phyloP scores from a whole-genome alignment of 163 green algal species.

The Scenedesmus sp. region DNA sequence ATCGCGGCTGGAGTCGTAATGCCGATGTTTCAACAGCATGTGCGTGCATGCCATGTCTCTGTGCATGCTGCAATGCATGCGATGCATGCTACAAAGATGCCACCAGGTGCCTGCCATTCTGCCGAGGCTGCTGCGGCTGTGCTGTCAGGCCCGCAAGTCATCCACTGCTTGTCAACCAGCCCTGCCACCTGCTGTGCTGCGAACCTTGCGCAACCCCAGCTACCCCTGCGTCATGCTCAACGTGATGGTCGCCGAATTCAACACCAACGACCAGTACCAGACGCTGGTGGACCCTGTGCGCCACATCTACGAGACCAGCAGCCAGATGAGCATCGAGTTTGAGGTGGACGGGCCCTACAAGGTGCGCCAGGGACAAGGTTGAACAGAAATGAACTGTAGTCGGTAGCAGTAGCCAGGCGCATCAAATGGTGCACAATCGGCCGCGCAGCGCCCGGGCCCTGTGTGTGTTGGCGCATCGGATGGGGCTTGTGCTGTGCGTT shows the following conservation, averaged over 20 bases:
- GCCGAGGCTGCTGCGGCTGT: too few species aligned
- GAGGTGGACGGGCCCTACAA: slow-evolving; percentile 97
- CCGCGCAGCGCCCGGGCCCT: too few species aligned
- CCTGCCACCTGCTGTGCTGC: background rate
- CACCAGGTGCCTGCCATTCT: background rate
- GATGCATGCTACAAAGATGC: background rate
- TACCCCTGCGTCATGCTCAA: slow-evolving; percentile 99
- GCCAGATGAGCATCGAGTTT: slow-evolving; percentile 97
- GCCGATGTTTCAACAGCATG: background rate
- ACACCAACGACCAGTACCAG: slow-evolving; percentile 99
- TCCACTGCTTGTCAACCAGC: too few species aligned
- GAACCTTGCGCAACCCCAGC: slow-evolving; percentile 52
- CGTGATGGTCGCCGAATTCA: slow-evolving; percentile 94
- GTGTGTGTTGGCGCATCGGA: too few species aligned
- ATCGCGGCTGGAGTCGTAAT: too few species aligned
- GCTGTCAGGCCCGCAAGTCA: too few species aligned
- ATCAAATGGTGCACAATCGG: too few species aligned
- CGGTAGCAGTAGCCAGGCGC: too few species aligned
- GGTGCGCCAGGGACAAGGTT: too few species aligned
- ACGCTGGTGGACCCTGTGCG: slow-evolving; percentile 78
- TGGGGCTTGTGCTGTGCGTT: too few species aligned
- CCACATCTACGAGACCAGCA: slow-evolving; percentile 79
- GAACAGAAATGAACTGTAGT: too few species aligned
- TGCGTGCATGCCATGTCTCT: background rate
- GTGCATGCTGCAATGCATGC: background rate